Evolutionary conservation across 441 rosid species (phyloP).

Genomic region (Corymbia citriodora): DNA sequence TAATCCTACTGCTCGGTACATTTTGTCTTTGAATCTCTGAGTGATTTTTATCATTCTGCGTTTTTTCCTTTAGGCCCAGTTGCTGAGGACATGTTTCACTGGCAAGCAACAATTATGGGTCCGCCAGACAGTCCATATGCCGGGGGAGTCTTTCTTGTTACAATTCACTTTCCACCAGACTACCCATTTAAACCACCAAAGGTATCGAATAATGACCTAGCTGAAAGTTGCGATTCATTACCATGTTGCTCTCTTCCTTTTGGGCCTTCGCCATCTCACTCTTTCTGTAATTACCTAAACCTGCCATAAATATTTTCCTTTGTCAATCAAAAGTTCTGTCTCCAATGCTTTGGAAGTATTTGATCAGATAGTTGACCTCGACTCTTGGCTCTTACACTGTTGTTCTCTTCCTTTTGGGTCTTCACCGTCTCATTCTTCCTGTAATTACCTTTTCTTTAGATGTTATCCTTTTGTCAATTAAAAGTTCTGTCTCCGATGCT

Average conservation of each 20-base stretch:
- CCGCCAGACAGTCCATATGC: not conserved
- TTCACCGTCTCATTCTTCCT: not conserved
- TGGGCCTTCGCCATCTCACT: not conserved
- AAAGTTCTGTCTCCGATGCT: not conserved
- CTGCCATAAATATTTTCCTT: not conserved
- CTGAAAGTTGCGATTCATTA: not conserved
- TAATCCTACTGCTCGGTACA: fast-evolving
- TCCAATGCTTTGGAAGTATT: not conserved
- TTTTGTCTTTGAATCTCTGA: not conserved
- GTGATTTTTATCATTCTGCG: not conserved
- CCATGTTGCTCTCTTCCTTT: not conserved
- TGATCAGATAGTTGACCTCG: not conserved
- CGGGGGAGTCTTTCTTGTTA: not conserved
- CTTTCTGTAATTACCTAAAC: not conserved
- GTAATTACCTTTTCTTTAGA: not conserved
- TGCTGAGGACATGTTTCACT: not conserved
- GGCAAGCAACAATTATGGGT: not conserved
- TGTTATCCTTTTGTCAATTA: not conserved
- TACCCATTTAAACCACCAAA: not conserved
- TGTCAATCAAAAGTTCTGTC: not conserved
- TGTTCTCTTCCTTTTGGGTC: not conserved
- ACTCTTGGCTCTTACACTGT: not conserved
- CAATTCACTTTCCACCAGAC: not conserved
- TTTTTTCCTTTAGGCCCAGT: not conserved
- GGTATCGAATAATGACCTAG: not conserved